phyloP scores from a whole-genome alignment of 2,329 filamentous ascomycete species.

The Rasamsonia emersonii region DNA sequence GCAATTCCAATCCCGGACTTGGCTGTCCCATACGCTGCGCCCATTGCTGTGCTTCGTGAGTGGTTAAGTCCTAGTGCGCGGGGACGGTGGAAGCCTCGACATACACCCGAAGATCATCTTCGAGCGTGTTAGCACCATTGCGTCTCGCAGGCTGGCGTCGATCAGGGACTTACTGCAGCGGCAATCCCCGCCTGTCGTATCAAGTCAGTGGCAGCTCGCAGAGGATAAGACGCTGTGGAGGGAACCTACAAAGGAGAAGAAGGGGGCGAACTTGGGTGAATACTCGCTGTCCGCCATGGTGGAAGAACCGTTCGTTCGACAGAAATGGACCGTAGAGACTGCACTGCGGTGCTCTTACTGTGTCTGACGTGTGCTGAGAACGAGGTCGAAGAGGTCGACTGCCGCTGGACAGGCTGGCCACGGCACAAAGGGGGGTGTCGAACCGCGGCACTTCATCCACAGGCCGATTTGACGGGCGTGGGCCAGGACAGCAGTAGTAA shows the following conservation, averaged over 20 bases:
- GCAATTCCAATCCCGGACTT: conserved; percentile 62
- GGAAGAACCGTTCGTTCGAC: no score
- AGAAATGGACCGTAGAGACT: no score
- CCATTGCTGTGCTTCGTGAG: conserved; percentile 42
- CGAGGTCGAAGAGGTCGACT: no score
- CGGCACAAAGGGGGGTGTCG: no score
- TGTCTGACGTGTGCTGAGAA: no score
- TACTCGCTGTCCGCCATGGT: conserved; percentile 42
- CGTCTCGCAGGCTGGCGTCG: neutral
- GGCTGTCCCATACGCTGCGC: conserved; percentile 59
- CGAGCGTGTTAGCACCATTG: conserved; percentile 17
- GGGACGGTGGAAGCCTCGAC: no score
- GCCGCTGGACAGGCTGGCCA: no score
- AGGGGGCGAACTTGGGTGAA: conserved; percentile 57
- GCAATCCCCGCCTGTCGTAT: conserved; percentile 39
- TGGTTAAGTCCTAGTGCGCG: conserved; percentile 15
- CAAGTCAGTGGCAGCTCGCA: conserved; percentile 17
- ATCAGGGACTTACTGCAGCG: conserved; percentile 34
- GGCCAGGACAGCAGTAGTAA: no score
- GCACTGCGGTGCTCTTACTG: no score
- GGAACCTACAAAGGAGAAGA: conserved; percentile 56
- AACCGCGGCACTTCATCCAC: no score
- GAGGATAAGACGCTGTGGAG: neutral
- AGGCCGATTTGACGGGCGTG: no score
- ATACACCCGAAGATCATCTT: conserved; percentile 47